Evolutionary conservation across 192 early-diverging fungal species (phyloP), one percentile per base, ranked within the genome.

Genomic region (Backusella psychrophila): DNA sequence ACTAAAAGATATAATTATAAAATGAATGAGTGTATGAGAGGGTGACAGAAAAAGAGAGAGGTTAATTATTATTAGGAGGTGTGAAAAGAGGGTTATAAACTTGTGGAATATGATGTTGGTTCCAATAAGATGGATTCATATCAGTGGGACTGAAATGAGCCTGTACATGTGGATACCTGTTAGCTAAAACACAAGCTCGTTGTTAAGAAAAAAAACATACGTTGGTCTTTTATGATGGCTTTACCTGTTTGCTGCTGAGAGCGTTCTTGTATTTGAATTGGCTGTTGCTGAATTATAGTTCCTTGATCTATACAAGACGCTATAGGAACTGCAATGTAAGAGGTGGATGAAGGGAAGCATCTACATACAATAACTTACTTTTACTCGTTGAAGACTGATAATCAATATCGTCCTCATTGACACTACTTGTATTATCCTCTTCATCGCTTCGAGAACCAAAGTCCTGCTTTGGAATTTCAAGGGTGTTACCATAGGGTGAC

Each of bases 341-440:
- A 59, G 2, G 29, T 26, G 23, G 21, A 59, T 29, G 26, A 26
- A 23, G 3, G 6, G 1, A 23, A 14, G 23, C 12, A 59, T 59
- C 2, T 11, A 59, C 26, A 59, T 59, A 59, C 4, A 14, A 8
- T 33, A 3, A 33, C 19, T 26, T 59, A 59, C 56, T 26, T 59
- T 59, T 59, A 59, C 56, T 59, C 23, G 53, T 59, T 59, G 56
- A 26, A 59, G 21, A 59, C 56, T 59, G 56, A 59, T 59, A 59
- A 59, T 59, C 56, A 59, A 59, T 29, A 59, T 26, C 56, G 23
- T 29, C 23, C 12, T 59, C 21, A 59, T 59, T 59, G 12, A 23
- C 56, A 26, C 56, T 59, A 59, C 21, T 59, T 59, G 11, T 59
- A 26, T 59, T 59, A 5, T 59, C 56, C 11, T 59, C 56, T 59